Base-by-base conservation (phyloP, 1,284 basidiomycete genomes). In the Apiotrichum domesticum region DNA sequence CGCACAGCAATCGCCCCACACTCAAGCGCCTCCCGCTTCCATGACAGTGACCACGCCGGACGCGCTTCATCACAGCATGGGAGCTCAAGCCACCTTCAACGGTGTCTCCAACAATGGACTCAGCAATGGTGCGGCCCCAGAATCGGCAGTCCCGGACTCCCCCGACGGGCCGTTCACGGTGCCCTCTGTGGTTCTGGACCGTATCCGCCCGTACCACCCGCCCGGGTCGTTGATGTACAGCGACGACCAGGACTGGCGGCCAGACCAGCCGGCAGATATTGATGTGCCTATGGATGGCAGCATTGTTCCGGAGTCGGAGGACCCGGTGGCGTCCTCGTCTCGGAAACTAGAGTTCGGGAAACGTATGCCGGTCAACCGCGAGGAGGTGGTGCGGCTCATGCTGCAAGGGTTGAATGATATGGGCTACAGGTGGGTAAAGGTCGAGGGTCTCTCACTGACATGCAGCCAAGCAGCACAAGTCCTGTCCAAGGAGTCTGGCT, bases 401-500 rank as follows among this genome's bases (percentile, higher is more conserved):
- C 81, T 98, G 62, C 95, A 98, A 75, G 88, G 87, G 59, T 77
- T 98, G 64, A 81, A 87, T 63, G 95, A 98, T 76, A 87, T 96
- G 53, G 95, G 96, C 5, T 97, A 96, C 72, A 81, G 83, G 89
- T 95, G 71, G 78, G 93, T 85, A 9, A 11, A 21, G 21, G 21
- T 33, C 29, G 33, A 11, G 54, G 35, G 15, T n/a, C 10, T 9
- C 13, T 21, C 21, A 21, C 21, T 21, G 21, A 21, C 21, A 21
- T 21, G 11, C 68, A 97, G 94, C 59, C 87, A 90, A 76, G 87
- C 92, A 11, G 94, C 94, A 9, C 82, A 85, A 11, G 87, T 88
- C 0, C 81, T 98, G 42, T 88, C 96, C 73, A 85, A 85, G 8
- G 95, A 98, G 77, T 97, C 95, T 1, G 95, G 95, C 4, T 92